Base-by-base conservation (phyloP, 2,329 filamentous ascomycete species). In the Dothideomycetes sp. region DNA sequence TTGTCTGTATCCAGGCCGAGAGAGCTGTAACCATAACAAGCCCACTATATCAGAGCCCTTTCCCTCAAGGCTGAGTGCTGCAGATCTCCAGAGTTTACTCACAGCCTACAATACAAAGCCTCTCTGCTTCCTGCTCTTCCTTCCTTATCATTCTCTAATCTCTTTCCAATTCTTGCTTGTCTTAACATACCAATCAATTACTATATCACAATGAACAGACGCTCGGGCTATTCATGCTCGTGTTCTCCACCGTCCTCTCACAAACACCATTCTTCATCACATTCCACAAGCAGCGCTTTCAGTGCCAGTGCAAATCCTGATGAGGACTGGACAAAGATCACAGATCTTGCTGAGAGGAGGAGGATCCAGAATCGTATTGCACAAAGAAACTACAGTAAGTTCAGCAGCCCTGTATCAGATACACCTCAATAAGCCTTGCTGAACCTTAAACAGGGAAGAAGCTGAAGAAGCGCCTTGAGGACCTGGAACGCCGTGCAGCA, bases 241-340 rank as follows among this genome's bases (percentile, higher is more conserved):
- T 53, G 59, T 51, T 47, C 62, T 46, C 49, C 59, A 59, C 56
- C 59, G 53, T 53, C 62, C 48, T 56, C 64, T 45, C 71, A 79
- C 37, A 77, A 82, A 61, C 54, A 59, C 19, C 80, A 85, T 58
- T 80, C 82, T 54, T 71, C 77, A 28, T 73, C 68, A 49, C 80
- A 86, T 58, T 81, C 80, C 60, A 93, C 84, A 47, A 94, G 86
- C 69, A 94, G 86, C 66, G 89, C 89, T 53, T 94, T 94, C 71
- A 93, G 85, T 66, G 83, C 82, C 55, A 93, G 86, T 49, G 89
- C 88, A 54, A 93, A 94, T 62, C 84, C 89, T 41, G 88, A 95
- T 58, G 89, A 96, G 68, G 89, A 96, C 69, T 96, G 89, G 89
- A 95, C 89, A 59, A 94, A 95, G 77, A 94, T 96, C 61, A 94